phyloP scores from a whole-genome alignment of 768 basidiomycete genomes.

The Calocybe gangraenosa region DNA sequence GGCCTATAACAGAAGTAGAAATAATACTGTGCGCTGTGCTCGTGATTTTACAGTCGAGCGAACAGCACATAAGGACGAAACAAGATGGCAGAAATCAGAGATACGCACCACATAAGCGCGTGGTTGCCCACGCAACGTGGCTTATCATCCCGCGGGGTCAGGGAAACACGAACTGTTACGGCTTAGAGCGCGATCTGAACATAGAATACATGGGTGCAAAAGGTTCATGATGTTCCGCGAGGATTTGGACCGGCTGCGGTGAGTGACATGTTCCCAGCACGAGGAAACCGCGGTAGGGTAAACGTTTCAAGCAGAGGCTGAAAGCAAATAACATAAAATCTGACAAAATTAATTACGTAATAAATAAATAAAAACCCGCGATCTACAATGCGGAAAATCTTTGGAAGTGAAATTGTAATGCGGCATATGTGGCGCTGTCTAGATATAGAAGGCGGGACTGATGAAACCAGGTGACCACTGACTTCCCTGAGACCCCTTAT shows the following conservation, averaged over 20 bases:
- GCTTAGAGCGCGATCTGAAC: slow-evolving; percentile 2
- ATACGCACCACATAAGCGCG: slow-evolving; percentile 5
- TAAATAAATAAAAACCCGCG: not conserved
- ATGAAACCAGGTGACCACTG: too few species aligned
- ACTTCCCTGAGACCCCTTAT: not conserved
- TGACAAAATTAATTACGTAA: slow-evolving; percentile 11
- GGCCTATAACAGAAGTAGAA: slow-evolving; percentile 4
- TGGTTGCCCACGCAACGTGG: slow-evolving; percentile 4
- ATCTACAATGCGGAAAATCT: not conserved
- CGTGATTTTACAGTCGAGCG: not conserved
- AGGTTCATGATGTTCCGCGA: not conserved
- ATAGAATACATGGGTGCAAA: not conserved
- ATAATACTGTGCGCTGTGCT: slow-evolving; percentile 9
- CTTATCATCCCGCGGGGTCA: not conserved
- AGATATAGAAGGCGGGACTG: too few species aligned
- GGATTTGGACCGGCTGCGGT: slow-evolving; percentile 1
- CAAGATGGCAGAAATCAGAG: not conserved
- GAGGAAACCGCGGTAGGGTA: slow-evolving; percentile 10
- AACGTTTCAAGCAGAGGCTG: not conserved
- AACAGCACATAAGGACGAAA: not conserved
- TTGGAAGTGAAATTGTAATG: too few species aligned
- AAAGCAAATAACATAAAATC: slow-evolving; percentile 8
- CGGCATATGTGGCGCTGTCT: too few species aligned
- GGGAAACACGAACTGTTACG: not conserved
- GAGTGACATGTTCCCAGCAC: not conserved